Base-by-base conservation (phyloP, 108 stramenopile species). In the Phaeodactylum tricornutum region DNA sequence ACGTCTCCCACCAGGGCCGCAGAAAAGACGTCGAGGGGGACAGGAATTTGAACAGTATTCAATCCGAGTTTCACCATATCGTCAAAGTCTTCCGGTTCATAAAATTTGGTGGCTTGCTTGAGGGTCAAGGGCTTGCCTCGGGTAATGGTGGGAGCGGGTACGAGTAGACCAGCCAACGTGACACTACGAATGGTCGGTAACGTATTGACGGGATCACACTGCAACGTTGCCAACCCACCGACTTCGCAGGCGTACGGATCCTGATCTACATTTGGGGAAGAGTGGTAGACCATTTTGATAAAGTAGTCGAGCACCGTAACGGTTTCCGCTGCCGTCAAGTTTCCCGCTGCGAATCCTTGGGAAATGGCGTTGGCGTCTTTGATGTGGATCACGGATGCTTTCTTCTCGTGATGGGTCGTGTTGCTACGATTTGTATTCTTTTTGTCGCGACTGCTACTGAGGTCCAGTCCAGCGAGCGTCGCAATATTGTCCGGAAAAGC, bases 41-140 rank as follows among this genome's bases (percentile, higher is more conserved):
- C 66, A 21, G 69, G 69, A 55, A 87, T 69, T 45, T 71, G 77
- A 24, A 87, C 75, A 20, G 77, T 61, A 62, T 87, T 87, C 16
- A 86, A 50, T 17, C 80, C 79, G 29, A 74, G 39, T 2, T 55
- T 19, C 1, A 40, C 54, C 79, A 86, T 86, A 15, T 76, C 69
- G 3, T 47, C 16, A 57, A 86, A 86, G 29, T 86, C 84, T 16
- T 59, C 20, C 9, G 29, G 8, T 5, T 63, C 32, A 35, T 86
- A 81, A 31, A 77, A 72, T 17, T 16, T 14, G 23, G 24, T n/a
- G 3, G 50, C 60, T 27, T 87, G 42, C 7, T 72, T 49, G 54
- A 71, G 38, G 14, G 74, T 43, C 19, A 78, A 52, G 4, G 40
- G 12, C 31, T 57, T 45, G 2, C 76, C 73, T 23, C 60, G 64